Evolutionary conservation across 2,329 filamentous ascomycete species (phyloP).

Genomic region (Aspergillus bombycis): DNA sequence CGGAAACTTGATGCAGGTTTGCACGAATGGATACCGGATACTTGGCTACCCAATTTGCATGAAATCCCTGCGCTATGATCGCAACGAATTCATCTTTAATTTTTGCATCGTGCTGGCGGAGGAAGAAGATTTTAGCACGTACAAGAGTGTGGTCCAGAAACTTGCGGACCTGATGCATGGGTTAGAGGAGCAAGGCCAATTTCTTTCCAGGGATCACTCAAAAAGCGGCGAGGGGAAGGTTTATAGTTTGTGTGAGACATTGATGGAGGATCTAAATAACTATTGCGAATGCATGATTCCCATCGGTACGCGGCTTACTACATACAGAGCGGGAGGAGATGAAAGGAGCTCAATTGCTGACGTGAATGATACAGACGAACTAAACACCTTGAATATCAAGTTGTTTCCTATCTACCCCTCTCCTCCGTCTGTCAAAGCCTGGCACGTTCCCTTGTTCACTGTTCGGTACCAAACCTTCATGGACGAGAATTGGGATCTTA

Average conservation of each 20-base stretch:
- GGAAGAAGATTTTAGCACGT: constrained; percentile 71
- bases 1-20: constrained; percentile 78
- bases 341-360: constrained; percentile 14
- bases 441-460: constrained; percentile 84
- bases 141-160: constrained; percentile 82
- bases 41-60: constrained; percentile 90
- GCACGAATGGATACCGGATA: constrained; percentile 74
- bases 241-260: constrained; percentile 76
- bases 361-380: constrained; percentile 65
- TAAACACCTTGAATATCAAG: constrained; percentile 95
- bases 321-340: neutral
- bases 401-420: constrained; percentile 81
- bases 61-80: constrained; percentile 76
- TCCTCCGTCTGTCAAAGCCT: constrained; percentile 77
- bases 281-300: constrained; percentile 99
- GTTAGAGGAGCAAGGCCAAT: constrained; percentile 88
- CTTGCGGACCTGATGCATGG: constrained; percentile 83
- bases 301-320: constrained; percentile 65
- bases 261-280: constrained; percentile 92
- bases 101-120: constrained; percentile 82
- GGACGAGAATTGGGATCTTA: constrained; percentile 59
- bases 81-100: constrained; percentile 98
- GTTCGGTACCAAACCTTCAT: constrained; percentile 57
- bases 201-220: constrained; percentile 59
- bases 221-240: constrained; percentile 54